A percentile compares a stretch with the other conserved stretches of the same genome.
phyloP scores from a whole-genome alignment of 139 green algal genomes.

The Volvox africanus region DNA sequence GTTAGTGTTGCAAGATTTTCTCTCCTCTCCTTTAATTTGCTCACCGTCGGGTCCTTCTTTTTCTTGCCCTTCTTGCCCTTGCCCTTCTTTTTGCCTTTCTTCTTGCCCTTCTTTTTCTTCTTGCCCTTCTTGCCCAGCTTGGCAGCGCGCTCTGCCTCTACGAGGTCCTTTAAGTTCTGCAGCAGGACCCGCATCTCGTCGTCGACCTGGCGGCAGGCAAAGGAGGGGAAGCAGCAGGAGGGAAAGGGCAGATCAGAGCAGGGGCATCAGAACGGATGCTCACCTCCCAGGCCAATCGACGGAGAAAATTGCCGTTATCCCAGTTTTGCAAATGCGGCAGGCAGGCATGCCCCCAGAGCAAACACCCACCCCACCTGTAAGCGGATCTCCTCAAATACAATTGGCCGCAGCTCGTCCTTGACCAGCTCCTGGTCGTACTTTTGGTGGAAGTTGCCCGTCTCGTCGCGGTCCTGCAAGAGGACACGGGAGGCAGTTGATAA shows the following conservation, averaged over 20 bases:
- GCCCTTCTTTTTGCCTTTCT: slow-evolving; percentile 69
- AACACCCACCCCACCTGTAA: slow-evolving; percentile 59
- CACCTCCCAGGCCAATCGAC: no score
- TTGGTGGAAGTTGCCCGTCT: slow-evolving; percentile 81
- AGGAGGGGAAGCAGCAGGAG: background rate
- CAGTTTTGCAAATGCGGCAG: no score
- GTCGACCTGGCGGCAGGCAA: slow-evolving; percentile 75
- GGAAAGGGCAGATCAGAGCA: background rate
- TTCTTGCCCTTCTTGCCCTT: slow-evolving; percentile 72
- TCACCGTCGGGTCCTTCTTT: slow-evolving; percentile 88
- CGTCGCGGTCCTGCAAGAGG: slow-evolving; percentile 61
- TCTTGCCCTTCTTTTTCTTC: slow-evolving; percentile 69
- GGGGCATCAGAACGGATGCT: background rate
- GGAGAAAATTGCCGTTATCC: no score
- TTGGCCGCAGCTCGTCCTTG: slow-evolving; percentile 86
- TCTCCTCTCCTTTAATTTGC: background rate
- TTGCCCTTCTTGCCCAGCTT: slow-evolving; percentile 82
- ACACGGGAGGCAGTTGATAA: background rate
- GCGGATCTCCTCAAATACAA: slow-evolving; percentile 94
- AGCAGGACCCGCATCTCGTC: slow-evolving; percentile 90
- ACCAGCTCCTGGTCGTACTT: slow-evolving; percentile 82
- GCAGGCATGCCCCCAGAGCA: no score
- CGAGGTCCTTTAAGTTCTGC: slow-evolving; percentile 89
- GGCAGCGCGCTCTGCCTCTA: slow-evolving; percentile 80
- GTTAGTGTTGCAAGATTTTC: no score